A percentile compares a stretch with the other conserved stretches of the same genome.
Conservation (phyloP, 2,329 filamentous ascomycete species). For the Passalora sequoiae region DNA sequence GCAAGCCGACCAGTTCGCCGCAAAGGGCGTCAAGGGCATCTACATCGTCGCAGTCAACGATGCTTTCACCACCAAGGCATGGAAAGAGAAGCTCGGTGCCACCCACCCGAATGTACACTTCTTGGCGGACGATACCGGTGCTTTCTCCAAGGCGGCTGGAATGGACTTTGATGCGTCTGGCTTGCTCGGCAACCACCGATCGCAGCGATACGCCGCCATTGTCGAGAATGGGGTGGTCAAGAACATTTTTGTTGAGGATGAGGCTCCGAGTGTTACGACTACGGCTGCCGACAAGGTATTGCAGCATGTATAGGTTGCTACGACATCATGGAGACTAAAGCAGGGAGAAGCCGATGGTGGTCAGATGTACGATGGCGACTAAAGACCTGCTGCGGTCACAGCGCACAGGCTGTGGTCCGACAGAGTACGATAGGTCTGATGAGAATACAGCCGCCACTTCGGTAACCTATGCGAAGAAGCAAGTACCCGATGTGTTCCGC, state of each 20-base stretch:
- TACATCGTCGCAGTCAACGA: constrained; percentile 29
- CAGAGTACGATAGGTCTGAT: too few relatives aligned
- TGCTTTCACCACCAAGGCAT: constrained; percentile 25
- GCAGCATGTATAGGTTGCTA: constrained; percentile 16
- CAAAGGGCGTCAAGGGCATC: constrained; percentile 27
- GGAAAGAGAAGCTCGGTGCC: constrained; percentile 26
- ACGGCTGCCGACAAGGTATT: constrained; percentile 24
- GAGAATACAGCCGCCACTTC: too few relatives aligned
- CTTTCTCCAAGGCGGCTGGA: constrained; percentile 24
- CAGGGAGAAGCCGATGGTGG: too few relatives aligned
- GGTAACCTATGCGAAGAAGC: too few relatives aligned
- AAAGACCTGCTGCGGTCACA: too few relatives aligned
- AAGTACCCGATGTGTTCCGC: too few relatives aligned
- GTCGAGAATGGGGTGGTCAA: constrained; percentile 22
- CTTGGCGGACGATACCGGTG: constrained; percentile 25
- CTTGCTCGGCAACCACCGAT: constrained; percentile 25
- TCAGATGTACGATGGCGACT: too few relatives aligned
- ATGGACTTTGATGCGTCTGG: constrained; percentile 24
- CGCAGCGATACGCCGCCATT: constrained; percentile 25
- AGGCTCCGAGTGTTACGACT: constrained; percentile 24
- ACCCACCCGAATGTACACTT: constrained; percentile 23
- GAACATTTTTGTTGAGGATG: constrained; percentile 26
- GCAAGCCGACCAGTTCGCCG: constrained; percentile 25
- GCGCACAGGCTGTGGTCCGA: too few relatives aligned
- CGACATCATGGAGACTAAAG: too few relatives aligned